Evolutionary conservation across 2,329 filamentous ascomycete species (phyloP), one percentile per base, ranked within the genome.

Genomic region (Aspergillus pseudoglaucus): DNA sequence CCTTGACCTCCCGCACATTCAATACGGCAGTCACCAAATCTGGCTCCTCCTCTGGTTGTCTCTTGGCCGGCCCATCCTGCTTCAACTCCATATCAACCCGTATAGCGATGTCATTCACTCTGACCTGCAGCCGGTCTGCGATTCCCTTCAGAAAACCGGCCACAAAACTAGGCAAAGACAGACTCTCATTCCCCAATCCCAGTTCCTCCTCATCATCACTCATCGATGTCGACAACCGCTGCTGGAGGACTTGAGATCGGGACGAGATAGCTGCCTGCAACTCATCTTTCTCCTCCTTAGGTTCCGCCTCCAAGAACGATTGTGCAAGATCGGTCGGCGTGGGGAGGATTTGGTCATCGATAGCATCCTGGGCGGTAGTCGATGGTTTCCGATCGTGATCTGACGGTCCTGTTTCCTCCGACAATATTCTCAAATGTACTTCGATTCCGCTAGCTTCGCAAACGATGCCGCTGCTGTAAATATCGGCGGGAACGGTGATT

Each of bases 401-500:
- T 58, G 59, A 58, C 53, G 54, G 58, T 59, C 56, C 49, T 59
- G 63, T 43, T 56, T 65, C 57, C 60, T 67, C 71, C 65, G 52
- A 70, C 59, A 58, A 73, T 30, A 88, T 73, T 56, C 76, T 77
- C 20, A 88, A 61, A 50, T 83, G 79, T 27, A 94, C 78, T 55
- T 90, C 81, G 51, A 96, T 81, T 17, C 89, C 90, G 57, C 91
- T 83, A 18, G 91, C 78, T 62, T 95, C 87, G 59, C 91, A 81
- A 25, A 80, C 75, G 63, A 97, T 94, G 23, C 88, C 84, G 57
- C 85, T 90, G 46, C 83, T 85, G 66, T 90, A 90, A 55, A 96
- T 84, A 67, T 96, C 88, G 64, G 93, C 84, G 10, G 91, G 89
- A 44, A 97, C 79, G 6, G 86, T 94, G 46, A 96, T 74, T 59